Evolutionary conservation across 345 rosid species (phyloP), one percentile per base, ranked within the genome.

Genomic region (Gossypium raimondii): DNA sequence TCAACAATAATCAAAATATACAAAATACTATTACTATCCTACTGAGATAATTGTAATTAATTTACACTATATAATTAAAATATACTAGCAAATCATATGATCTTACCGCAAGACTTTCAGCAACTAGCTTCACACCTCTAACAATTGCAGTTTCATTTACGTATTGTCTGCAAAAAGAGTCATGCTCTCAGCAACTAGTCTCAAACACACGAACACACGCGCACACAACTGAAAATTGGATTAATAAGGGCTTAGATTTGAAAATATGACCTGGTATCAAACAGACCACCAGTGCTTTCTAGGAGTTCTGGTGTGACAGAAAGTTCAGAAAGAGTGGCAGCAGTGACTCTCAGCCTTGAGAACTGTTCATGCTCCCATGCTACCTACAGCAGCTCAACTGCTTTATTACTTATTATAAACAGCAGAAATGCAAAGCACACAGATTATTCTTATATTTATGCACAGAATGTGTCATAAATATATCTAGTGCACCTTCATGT

Each of bases 291-390:
- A 12, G 94, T 80, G 74, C 85, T 86, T 82, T 88, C 91, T 29
- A 93, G 80, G 59, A 90, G 80, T 83, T 90, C 93, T 9, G 99
- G 98, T 20, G 97, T 91, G 41, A 77, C 81, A 3, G 94, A 81
- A 79, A 90, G 91, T 81, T 81, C 89, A 17, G 99, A 93, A 74
- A 95, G 85, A 67, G 99, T 95, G 72, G 91, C 99, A 64, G 99
- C 97, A 60, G 98, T 95, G 71, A 95, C 90, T 82, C 99, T 95
- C 71, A 89, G 85, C 80, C 91, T 89, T 81, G 98, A 95, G 84
- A 95, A 93, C 61, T 95, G 98, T 85, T 95, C 99, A 80, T 95
- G 99, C 89, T 93, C 98, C 98, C 99, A 95, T 84, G 99, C 98
- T 89, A 95, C 98, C 98, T 95, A 86, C 82, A 87, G 56, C 83